Conservation (phyloP, 257 asterid species). For the Linaria vulgaris region DNA sequence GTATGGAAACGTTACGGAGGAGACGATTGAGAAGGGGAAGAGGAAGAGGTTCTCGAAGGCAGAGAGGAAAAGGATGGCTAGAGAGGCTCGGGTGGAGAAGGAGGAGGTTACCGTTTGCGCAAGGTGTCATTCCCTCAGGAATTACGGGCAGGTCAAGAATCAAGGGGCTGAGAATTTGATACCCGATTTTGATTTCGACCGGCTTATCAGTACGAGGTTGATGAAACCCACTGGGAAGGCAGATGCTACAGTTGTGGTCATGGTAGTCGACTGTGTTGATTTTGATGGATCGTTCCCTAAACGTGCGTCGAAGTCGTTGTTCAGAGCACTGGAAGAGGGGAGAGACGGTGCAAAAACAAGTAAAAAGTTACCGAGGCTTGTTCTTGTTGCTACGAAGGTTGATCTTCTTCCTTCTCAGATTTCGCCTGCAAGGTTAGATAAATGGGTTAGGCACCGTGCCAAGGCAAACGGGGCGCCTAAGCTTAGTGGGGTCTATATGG, state of each 20-base stretch:
- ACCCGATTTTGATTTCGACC: conserved; percentile 90
- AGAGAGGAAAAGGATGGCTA: conserved; percentile 63
- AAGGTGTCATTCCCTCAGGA: conserved; percentile 83
- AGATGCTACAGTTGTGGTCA: conserved; percentile 79
- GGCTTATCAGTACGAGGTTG: conserved; percentile 71
- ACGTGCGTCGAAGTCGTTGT: conserved; percentile 80
- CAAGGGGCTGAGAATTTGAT: conserved; percentile 75
- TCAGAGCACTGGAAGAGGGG: conserved; percentile 57
- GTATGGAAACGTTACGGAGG: conserved; percentile 86
- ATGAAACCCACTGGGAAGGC: conserved; percentile 83
- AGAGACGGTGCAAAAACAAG: conserved; percentile 49
- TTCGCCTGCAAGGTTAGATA: conserved; percentile 84
- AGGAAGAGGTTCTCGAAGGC: conserved; percentile 64
- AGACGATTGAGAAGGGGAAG: conserved; percentile 50
- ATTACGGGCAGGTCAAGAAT: conserved; percentile 88
- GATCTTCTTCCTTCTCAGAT: conserved; percentile 95
- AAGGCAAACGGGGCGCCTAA: conserved; percentile 87
- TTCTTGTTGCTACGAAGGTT: conserved; percentile 90
- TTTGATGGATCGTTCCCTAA: conserved; percentile 96
- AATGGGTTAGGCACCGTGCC: conserved; percentile 88
- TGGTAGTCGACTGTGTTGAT: conserved; percentile 94
- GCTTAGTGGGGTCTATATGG: conserved; percentile 82
- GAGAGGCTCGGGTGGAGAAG: conserved; percentile 59
- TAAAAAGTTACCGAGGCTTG: conserved; percentile 80
- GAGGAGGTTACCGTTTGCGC: conserved; percentile 91